phyloP scores from a whole-genome alignment of 169 alveolate genomes.

The Besnoitia besnoiti region DNA sequence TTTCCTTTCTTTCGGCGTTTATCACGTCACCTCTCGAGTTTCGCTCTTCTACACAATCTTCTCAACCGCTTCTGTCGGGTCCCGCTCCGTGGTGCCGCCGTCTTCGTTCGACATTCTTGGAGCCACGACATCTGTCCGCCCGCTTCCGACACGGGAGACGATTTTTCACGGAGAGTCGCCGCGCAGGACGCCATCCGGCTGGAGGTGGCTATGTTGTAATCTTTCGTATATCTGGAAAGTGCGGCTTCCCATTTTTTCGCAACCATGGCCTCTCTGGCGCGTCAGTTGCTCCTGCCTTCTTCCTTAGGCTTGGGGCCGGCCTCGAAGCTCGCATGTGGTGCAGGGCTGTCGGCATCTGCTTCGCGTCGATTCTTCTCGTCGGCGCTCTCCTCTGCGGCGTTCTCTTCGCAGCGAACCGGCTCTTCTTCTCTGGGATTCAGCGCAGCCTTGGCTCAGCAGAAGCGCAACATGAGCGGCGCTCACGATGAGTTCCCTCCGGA shows the following conservation, averaged over 20 bases:
- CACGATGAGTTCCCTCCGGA: conserved; percentile 39
- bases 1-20: not conserved
- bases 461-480: conserved; percentile 16
- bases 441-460: not conserved
- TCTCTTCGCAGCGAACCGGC: not conserved
- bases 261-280: not conserved
- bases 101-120: not conserved
- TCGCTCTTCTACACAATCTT: not conserved
- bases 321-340: not conserved
- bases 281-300: not conserved
- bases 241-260: not conserved
- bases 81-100: not conserved
- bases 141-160: not conserved
- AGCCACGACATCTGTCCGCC: not conserved
- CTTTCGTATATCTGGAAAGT: too few species aligned
- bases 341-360: not conserved
- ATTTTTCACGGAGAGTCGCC: not conserved
- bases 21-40: not conserved
- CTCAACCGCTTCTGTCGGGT: not conserved
- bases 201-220: not conserved
- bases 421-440: not conserved
- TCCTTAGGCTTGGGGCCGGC: not conserved
- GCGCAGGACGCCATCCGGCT: not conserved
- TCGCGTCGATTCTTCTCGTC: not conserved
- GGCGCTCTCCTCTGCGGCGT: not conserved